These are phyloP conservation scores for Penicillium concentricum DNA, from an alignment of 2,329 filamentous ascomycete species.

Conservation along the genomic window DNA sequence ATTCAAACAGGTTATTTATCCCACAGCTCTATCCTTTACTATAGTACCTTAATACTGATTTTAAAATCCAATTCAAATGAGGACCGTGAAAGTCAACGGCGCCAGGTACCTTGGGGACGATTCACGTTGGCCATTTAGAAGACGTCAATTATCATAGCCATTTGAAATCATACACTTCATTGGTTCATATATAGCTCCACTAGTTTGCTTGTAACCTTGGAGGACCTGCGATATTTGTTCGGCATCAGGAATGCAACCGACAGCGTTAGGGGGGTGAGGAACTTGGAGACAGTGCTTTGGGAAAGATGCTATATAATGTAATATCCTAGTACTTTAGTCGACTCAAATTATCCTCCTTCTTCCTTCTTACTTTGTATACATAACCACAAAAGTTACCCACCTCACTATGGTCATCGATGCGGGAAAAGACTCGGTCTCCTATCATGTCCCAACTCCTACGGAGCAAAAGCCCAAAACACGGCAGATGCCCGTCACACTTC, in stretches of 20 bases:
- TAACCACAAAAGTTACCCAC: neutral
- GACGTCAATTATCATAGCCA: slow-evolving; percentile 18
- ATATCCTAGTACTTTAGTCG: neutral
- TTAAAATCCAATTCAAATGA: slow-evolving; percentile 9
- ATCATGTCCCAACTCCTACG: slow-evolving; percentile 10
- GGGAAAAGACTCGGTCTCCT: slow-evolving; percentile 15
- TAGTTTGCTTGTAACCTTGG: slow-evolving; percentile 10
- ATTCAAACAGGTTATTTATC: neutral
- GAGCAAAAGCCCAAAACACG: slow-evolving; percentile 27
- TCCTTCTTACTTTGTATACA: slow-evolving; percentile 1
- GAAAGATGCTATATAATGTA: slow-evolving; percentile 8
- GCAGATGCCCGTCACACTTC: slow-evolving; percentile 57
- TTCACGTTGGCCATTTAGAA: slow-evolving; percentile 14
- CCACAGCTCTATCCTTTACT: neutral
- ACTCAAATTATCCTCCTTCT: neutral
- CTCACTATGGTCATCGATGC: slow-evolving; percentile 25
- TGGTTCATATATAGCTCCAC: slow-evolving; percentile 8
- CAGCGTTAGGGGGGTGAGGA: slow-evolving; percentile 15
- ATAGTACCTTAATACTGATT: slow-evolving; percentile 7
- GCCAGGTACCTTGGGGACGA: slow-evolving; percentile 24
- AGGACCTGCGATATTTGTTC: slow-evolving; percentile 7
- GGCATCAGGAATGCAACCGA: slow-evolving; percentile 5
- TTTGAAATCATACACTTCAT: slow-evolving; percentile 2
- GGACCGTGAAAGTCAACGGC: slow-evolving; percentile 24
- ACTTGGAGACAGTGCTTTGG: slow-evolving; percentile 21